Evolutionary conservation across 2,329 filamentous ascomycete species (phyloP).

Genomic region (Pyrenochaeta sp.): DNA sequence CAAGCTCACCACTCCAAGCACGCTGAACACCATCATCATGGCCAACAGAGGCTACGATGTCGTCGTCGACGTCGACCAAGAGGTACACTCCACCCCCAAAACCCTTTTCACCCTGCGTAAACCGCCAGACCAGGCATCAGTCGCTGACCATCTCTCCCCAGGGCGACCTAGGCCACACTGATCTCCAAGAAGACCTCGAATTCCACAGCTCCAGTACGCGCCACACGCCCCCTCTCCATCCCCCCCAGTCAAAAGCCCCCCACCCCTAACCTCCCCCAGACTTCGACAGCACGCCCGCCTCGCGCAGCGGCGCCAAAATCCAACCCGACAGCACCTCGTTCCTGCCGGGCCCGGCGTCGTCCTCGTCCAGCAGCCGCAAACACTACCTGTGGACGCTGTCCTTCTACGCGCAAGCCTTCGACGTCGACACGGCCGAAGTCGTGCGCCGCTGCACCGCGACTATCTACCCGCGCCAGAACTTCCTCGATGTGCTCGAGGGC

Average conservation of each 20-base stretch:
- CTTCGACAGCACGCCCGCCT: constrained; percentile 69
- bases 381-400: constrained; percentile 89
- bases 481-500: constrained; percentile 94
- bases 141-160: constrained; percentile 52
- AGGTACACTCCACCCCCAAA: constrained; percentile 63
- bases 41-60: constrained; percentile 93
- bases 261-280: constrained; percentile 51
- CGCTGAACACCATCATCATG: constrained; percentile 57
- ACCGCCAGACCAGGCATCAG: neutral
- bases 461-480: constrained; percentile 91
- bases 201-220: constrained; percentile 87
- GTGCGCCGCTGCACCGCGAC: constrained; percentile 85
- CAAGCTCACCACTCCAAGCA: constrained; percentile 25
- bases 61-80: constrained; percentile 95
- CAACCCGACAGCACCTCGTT: constrained; percentile 52
- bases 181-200: constrained; percentile 98
- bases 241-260: neutral
- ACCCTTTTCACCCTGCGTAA: neutral
- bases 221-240: neutral
- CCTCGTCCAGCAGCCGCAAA: constrained; percentile 60
- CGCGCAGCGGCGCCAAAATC: constrained; percentile 55
- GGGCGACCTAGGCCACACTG: constrained; percentile 97
- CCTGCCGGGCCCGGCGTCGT: constrained; percentile 40
- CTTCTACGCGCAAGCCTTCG: constrained; percentile 98
- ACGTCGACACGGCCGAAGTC: constrained; percentile 93